Base-by-base conservation (phyloP, 768 basidiomycete genomes). In the Lepiota venenata region DNA sequence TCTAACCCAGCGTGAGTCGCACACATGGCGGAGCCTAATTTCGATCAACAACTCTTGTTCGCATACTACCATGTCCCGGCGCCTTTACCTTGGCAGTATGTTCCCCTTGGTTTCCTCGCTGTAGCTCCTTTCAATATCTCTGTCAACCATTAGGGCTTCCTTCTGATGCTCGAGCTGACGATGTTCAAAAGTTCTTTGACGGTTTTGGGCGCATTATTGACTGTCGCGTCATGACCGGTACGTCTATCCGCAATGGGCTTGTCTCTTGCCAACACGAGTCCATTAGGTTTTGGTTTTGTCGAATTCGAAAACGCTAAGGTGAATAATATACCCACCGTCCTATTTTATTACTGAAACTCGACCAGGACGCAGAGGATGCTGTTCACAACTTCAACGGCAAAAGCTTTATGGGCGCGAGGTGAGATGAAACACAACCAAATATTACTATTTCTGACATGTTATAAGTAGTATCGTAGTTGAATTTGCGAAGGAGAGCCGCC, bases 161-260 rank as follows among this genome's bases (percentile, higher is more conserved):
- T 38, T 74, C 84, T 55, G 91, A 93, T 70, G 81, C 85, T 61
- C 88, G 90, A 62, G 79, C 87, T 14, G 89, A 92, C 25, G 92
- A 94, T 63, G 85, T 94, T 50, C 78, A 82, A 56, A 91, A 92
- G 68, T 83, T 93, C 66, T 97, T 98, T 68, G 91, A 93, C 58
- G 89, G 88, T 58, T 93, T 87, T 70, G 93, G 93, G 32, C 84
- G 82, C 52, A 91, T 95, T 60, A 76, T 88, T 61, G 94, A 96
- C 72, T 89, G 91, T 71, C 86, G 91, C 63, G 89, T 96, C 69
- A 94, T 96, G 93, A 94, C 92, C 39, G 91, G 91, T 93, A 62
- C 57, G 76, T 79, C 14, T 21, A 25, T 2, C 2, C 4, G 11
- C 22, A 21, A 41, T 21, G 14, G 38, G n/a, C 9, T 21, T 18